A percentile compares a stretch with the other conserved stretches of the same genome.
phyloP scores from a whole-genome alignment of 306 rosid species.

The Trifolium subterraneum region DNA sequence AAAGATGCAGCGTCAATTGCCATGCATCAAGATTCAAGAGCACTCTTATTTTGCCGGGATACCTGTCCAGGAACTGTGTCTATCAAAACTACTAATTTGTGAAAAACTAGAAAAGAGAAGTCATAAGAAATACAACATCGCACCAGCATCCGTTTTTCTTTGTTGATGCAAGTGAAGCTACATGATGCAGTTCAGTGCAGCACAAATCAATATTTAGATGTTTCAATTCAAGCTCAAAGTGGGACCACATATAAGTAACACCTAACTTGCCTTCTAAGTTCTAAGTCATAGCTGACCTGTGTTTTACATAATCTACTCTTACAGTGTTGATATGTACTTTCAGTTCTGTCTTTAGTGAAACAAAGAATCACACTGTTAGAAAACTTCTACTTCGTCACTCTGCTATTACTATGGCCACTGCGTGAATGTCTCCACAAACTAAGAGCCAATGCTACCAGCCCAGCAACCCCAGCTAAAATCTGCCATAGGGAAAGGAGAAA shows the following conservation, averaged over 20 bases:
- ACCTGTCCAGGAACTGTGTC: not conserved
- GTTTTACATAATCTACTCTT: slow-evolving; percentile 28
- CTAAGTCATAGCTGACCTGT: slow-evolving; percentile 33
- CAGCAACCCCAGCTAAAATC: slow-evolving; percentile 73
- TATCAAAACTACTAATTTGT: not conserved
- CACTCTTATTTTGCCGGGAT: not conserved
- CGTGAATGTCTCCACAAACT: slow-evolving; percentile 76
- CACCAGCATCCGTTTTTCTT: slow-evolving; percentile 3
- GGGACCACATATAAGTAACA: slow-evolving; percentile 14
- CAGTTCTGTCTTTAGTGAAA: slow-evolving; percentile 20
- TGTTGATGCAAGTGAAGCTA: slow-evolving; percentile 1
- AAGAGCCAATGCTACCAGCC: slow-evolving; percentile 62
- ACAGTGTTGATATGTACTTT: slow-evolving; percentile 37
- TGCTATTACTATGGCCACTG: slow-evolving; percentile 54
- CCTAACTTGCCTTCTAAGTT: slow-evolving; percentile 26
- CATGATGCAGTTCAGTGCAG: slow-evolving; percentile 25
- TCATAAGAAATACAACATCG: not conserved
- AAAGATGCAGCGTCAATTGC: not conserved
- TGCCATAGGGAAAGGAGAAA: slow-evolving; percentile 50
- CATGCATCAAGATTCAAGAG: slow-evolving; percentile 4
- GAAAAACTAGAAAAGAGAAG: not conserved
- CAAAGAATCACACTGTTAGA: slow-evolving; percentile 29
- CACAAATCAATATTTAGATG: slow-evolving; percentile 17
- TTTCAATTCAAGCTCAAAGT: slow-evolving; percentile 40
- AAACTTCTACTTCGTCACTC: slow-evolving; percentile 37